Conservation (phyloP, 257 asterid genomes). For the Plantago major region DNA sequence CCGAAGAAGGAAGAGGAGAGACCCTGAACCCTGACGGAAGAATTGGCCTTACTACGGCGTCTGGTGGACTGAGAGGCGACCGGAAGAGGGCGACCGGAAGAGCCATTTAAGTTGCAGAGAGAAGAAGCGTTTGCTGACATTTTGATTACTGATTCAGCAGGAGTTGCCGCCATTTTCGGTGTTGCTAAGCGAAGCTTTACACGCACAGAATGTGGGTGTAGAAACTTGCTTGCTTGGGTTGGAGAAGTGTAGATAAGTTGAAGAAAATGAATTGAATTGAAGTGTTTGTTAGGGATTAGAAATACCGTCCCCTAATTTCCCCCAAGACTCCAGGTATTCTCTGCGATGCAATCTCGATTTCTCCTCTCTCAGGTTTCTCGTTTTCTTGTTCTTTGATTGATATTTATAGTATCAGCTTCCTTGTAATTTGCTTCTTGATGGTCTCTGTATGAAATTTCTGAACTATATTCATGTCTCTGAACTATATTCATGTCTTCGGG, state of each 20-base stretch:
- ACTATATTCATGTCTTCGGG: too few species aligned
- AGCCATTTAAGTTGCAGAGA: conserved; percentile 63
- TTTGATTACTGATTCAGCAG: conserved; percentile 51
- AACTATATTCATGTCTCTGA: too few species aligned
- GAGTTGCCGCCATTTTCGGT: conserved; percentile 48
- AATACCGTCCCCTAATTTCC: too few species aligned
- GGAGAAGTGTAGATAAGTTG: conserved; percentile 1
- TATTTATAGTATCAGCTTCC: too few species aligned
- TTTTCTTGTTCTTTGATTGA: too few species aligned
- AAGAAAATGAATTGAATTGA: background rate
- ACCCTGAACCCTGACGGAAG: conserved; percentile 32
- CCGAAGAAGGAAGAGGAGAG: conserved; percentile 63
- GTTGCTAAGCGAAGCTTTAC: background rate
- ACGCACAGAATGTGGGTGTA: conserved; percentile 16
- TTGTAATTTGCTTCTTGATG: too few species aligned
- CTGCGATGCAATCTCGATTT: too few species aligned
- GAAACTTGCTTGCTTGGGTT: background rate
- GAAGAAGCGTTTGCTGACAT: conserved; percentile 60
- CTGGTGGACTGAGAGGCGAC: conserved; percentile 38
- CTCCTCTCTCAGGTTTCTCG: too few species aligned
- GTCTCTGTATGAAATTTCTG: too few species aligned
- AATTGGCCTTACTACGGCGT: conserved; percentile 29
- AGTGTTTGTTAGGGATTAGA: conserved; percentile 1
- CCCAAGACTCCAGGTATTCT: too few species aligned
- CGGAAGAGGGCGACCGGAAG: conserved; percentile 48